Conservation (phyloP, 2,329 filamentous ascomycete species). For the Blastomyces parvus region DNA sequence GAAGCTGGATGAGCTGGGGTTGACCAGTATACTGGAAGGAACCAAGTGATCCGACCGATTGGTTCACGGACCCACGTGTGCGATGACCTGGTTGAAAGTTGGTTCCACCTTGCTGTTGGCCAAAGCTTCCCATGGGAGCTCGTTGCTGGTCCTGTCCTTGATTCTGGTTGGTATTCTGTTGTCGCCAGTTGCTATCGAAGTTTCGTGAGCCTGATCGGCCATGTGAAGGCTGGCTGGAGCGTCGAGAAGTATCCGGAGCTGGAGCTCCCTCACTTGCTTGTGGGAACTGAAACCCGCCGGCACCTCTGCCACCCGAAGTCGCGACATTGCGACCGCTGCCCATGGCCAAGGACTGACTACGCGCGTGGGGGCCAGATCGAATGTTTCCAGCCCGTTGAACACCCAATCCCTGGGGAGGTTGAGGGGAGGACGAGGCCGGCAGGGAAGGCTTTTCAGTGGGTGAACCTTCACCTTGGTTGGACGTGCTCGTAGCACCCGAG, state of each 20-base stretch:
- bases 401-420: slow-evolving; percentile 52
- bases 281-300: slow-evolving; percentile 64
- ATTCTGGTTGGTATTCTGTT: slow-evolving; percentile 51
- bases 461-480: slow-evolving; percentile 45
- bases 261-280: slow-evolving; percentile 45
- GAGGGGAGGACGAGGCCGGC: slow-evolving; percentile 30
- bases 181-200: slow-evolving; percentile 97
- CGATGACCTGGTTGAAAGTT: slow-evolving; percentile 89
- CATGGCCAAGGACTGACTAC: slow-evolving; percentile 44
- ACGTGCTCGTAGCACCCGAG: slow-evolving; percentile 41
- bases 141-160: slow-evolving; percentile 44
- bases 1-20: slow-evolving; percentile 77
- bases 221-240: slow-evolving; percentile 51
- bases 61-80: slow-evolving; percentile 71
- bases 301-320: slow-evolving; percentile 51
- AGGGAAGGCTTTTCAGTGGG: slow-evolving; percentile 39
- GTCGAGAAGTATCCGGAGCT: slow-evolving; percentile 29
- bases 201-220: slow-evolving; percentile 77
- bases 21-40: slow-evolving; percentile 84
- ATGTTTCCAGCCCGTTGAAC: slow-evolving; percentile 69
- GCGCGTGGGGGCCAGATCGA: slow-evolving; percentile 61
- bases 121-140: slow-evolving; percentile 52
- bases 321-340: slow-evolving; percentile 58
- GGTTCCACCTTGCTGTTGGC: slow-evolving; percentile 59
- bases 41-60: slow-evolving; percentile 73